Evolutionary conservation across 768 basidiomycete species (phyloP).

Genomic region (Boletus edulis): DNA sequence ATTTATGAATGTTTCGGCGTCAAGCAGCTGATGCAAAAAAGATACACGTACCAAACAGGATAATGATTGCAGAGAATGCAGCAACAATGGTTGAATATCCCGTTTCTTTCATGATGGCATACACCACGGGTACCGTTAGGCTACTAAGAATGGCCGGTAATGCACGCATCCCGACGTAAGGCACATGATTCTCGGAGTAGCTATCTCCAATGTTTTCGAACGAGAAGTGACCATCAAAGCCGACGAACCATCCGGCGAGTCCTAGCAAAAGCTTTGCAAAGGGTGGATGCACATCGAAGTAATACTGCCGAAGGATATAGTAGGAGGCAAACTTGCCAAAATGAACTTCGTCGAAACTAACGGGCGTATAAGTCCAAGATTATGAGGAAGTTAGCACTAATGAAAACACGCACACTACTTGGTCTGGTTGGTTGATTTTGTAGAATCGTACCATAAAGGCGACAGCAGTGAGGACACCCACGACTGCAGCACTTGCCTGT

Average conservation of each 20-base stretch:
- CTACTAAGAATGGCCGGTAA: conserved; percentile 90
- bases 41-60: conserved; percentile 77
- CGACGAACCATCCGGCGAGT: conserved; percentile 93
- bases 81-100: conserved; percentile 92
- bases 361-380: conserved; percentile 4
- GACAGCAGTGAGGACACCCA: conserved; percentile 62
- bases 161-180: conserved; percentile 91
- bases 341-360: conserved; percentile 95
- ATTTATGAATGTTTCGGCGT: conserved; percentile 2
- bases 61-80: conserved; percentile 81
- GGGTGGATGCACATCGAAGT: conserved; percentile 99
- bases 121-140: conserved; percentile 87
- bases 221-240: conserved; percentile 90
- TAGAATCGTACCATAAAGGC: conserved; percentile 88
- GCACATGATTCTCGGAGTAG: conserved; percentile 83
- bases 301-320: conserved; percentile 91
- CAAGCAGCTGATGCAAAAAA: not conserved
- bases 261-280: conserved; percentile 95
- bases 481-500: conserved; percentile 60
- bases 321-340: conserved; percentile 98
- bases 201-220: conserved; percentile 97
- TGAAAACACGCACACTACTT: conserved; percentile 74
- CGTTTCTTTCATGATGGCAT: conserved; percentile 96
- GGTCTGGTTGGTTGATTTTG: conserved; percentile 92
- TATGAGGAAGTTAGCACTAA: not conserved